Evolutionary conservation across 2,329 filamentous ascomycete genomes (phyloP), one percentile per base, ranked within the genome.

Genomic region (Fusarium fracticaudum): DNA sequence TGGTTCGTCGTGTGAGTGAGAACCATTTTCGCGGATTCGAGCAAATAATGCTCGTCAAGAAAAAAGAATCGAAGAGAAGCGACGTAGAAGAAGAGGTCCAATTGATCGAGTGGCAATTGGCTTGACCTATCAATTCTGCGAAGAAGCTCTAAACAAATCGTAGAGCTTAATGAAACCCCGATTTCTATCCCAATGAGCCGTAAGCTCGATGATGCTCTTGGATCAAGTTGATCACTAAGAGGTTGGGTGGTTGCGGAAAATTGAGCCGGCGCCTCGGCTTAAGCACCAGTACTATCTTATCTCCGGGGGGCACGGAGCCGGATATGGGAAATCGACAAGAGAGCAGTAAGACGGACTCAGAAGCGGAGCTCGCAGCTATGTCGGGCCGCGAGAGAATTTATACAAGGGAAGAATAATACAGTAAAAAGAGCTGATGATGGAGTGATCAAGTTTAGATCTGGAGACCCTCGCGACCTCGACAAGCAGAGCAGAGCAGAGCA

Each of bases 1-100:
- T 93, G 92, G 83, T 89, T 90, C 77, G 90, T 91, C 61, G 88
- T 89, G 82, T 90, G 89, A 12, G 87, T 89, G 83, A 91, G 88
- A 73, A 91, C 89, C 89, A 91, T 91, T 64, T 80, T 87, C 79
- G 73, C 80, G 63, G 67, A 62, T 64, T 38, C 51, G 63, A 63
- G 64, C 63, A 51, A 58, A 50, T 57, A 44, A 50, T 60, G 76
- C 68, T 72, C 71, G 62, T 67, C 43, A 68, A 55, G 37, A 64
- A 38, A 47, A 64, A 55, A 69, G 44, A 61, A 47, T 55, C 43
- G 44, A 59, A 62, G 54, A 50, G 48, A 70, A 61, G 48, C 48
- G 22, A 41, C 12, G 29, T 40, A 41, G 58, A 76, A 37, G 26
- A 47, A 10, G 45, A 37, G 35, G 69, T 57, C 61, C 76, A 77